phyloP scores from a whole-genome alignment of 148 eudicot genomes.

The Fagopyrum tataricum region DNA sequence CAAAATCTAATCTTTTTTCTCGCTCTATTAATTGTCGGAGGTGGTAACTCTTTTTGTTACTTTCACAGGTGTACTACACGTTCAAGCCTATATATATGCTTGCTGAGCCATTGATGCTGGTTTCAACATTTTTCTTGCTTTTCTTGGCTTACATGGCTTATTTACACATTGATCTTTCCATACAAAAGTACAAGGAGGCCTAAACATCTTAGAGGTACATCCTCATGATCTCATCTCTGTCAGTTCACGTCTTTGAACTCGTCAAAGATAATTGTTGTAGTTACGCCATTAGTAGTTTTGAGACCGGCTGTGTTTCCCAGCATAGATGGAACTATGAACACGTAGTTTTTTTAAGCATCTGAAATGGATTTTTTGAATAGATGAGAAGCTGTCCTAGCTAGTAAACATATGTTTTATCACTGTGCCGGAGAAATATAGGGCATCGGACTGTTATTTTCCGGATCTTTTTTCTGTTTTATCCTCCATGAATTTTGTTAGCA shows the following conservation, averaged over 20 bases:
- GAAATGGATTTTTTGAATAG: neutral
- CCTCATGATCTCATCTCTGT: neutral
- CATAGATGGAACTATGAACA: neutral
- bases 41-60: conserved; percentile 19
- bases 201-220: conserved; percentile 15
- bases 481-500: neutral
- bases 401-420: neutral
- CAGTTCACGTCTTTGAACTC: neutral
- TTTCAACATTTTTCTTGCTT: conserved; percentile 60
- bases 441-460: neutral
- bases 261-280: conserved; percentile 5
- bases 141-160: conserved; percentile 72
- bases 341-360: neutral
- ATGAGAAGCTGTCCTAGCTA: neutral
- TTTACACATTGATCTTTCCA: conserved; percentile 67
- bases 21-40: neutral
- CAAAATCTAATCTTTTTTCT: neutral
- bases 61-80: conserved; percentile 61
- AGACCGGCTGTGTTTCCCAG: neutral
- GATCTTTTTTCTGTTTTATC: neutral
- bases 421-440: neutral
- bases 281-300: neutral
- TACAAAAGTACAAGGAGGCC: conserved; percentile 47
- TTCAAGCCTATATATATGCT: conserved; percentile 88
- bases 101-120: conserved; percentile 90